Percentiles rank a stretch among this genome's conserved stretches.
Conservation (phyloP, 2,329 filamentous ascomycete genomes). For the Penicillium olsonii region DNA sequence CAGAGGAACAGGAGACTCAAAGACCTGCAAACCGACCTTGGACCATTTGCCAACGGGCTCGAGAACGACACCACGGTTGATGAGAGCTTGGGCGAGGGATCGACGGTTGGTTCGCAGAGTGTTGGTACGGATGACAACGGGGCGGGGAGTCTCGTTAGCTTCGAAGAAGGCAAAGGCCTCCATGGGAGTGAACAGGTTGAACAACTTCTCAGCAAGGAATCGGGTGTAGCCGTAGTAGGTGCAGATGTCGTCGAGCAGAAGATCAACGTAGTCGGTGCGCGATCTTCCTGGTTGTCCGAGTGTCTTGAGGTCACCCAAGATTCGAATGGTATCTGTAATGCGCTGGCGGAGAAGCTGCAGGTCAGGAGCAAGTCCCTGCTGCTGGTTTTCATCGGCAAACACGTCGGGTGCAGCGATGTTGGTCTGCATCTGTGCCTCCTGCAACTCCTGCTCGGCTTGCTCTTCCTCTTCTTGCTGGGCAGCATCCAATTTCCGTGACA, state of each 20-base stretch:
- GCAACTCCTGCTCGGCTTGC: constrained; percentile 80
- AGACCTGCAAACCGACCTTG: constrained; percentile 95
- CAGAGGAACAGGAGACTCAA: constrained; percentile 82
- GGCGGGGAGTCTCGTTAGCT: constrained; percentile 91
- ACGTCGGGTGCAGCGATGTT: constrained; percentile 81
- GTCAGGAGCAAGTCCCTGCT: constrained; percentile 74
- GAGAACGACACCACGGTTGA: constrained; percentile 93
- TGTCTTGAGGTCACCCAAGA: constrained; percentile 84
- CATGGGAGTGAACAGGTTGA: constrained; percentile 84
- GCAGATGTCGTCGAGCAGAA: constrained; percentile 88
- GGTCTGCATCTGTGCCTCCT: constrained; percentile 83
- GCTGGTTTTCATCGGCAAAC: constrained; percentile 59
- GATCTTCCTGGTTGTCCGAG: constrained; percentile 78
- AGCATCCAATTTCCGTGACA: constrained; percentile 81
- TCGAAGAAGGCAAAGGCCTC: constrained; percentile 99
- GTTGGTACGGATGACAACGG: constrained; percentile 95
- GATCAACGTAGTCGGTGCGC: constrained; percentile 81
- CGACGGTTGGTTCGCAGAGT: constrained; percentile 76
- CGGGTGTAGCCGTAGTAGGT: constrained; percentile 95
- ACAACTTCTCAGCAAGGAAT: constrained; percentile 94
- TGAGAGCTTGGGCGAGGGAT: constrained; percentile 87
- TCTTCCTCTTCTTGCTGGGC: constrained; percentile 75
- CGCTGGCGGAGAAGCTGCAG: constrained; percentile 83
- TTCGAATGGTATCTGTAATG: constrained; percentile 90
- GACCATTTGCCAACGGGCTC: constrained; percentile 99